phyloP scores from a whole-genome alignment of 2,329 filamentous ascomycete species.

The Ophiosphaerella narmari region DNA sequence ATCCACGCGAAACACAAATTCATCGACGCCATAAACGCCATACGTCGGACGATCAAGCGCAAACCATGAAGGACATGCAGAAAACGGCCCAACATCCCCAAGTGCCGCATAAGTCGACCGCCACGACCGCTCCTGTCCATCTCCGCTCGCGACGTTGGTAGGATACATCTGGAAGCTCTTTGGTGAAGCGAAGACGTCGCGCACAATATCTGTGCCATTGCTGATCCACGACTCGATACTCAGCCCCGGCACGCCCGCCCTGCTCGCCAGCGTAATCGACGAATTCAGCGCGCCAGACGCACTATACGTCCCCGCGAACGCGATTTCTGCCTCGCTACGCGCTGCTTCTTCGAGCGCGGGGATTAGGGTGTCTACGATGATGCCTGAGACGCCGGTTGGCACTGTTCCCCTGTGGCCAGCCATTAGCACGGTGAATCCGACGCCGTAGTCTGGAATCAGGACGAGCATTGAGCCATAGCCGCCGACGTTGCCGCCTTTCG shows the following conservation, averaged over 20 bases:
- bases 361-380: constrained; percentile 17
- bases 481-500: constrained; percentile 51
- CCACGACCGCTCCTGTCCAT: constrained; percentile 10
- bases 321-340: constrained; percentile 26
- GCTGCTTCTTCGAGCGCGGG: constrained; percentile 32
- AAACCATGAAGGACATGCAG: constrained; percentile 16
- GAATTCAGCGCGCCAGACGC: constrained; percentile 27
- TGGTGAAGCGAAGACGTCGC: background rate
- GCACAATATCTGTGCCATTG: constrained; percentile 38
- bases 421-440: constrained; percentile 47
- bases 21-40: constrained; percentile 11
- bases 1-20: constrained; percentile 10
- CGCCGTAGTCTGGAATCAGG: constrained; percentile 51
- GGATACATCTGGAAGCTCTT: constrained; percentile 14
- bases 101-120: constrained; percentile 3
- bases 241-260: constrained; percentile 29
- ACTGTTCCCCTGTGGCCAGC: constrained; percentile 31
- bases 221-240: constrained; percentile 34
- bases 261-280: constrained; percentile 28
- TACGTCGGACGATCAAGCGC: constrained; percentile 10
- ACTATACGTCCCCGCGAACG: constrained; percentile 32
- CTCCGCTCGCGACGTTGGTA: constrained; percentile 7
- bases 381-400: constrained; percentile 1
- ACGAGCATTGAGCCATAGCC: constrained; percentile 47
- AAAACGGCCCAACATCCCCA: constrained; percentile 7